Evolutionary conservation across 2,329 filamentous ascomycete species (phyloP).

Genomic region (Paraphaeosphaeria minitans): DNA sequence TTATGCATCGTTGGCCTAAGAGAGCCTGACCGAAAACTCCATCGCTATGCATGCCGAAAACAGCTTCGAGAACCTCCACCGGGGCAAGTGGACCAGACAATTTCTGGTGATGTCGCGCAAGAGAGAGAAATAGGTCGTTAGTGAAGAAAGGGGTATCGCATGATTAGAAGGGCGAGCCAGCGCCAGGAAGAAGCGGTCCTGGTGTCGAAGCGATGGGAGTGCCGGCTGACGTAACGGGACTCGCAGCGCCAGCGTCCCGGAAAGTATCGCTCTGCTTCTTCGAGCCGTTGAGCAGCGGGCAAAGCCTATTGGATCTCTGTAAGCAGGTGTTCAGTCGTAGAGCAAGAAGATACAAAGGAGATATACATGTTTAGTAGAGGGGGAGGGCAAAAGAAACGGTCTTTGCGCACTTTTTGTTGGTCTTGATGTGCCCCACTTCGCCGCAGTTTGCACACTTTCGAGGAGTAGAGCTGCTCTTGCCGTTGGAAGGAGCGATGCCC

Average conservation of each 20-base stretch:
- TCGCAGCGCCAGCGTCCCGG: slow-evolving; percentile 39
- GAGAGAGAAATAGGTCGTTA: not conserved
- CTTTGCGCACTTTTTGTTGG: slow-evolving; percentile 84
- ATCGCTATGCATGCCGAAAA: slow-evolving; percentile 27
- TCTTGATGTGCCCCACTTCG: slow-evolving; percentile 96
- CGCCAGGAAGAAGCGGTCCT: slow-evolving; percentile 8
- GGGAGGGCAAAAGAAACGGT: not conserved
- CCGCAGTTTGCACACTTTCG: slow-evolving; percentile 98
- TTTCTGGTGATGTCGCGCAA: not conserved
- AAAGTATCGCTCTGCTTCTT: slow-evolving; percentile 48
- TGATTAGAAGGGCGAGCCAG: slow-evolving; percentile 17
- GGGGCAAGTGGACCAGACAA: not conserved
- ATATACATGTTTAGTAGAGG: not conserved
- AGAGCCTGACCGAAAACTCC: slow-evolving; percentile 16
- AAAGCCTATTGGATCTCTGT: slow-evolving; percentile 35
- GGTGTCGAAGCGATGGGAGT: slow-evolving; percentile 22
- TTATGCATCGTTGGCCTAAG: not conserved
- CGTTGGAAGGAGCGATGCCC: slow-evolving; percentile 53
- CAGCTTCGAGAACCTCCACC: not conserved
- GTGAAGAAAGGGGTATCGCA: not conserved
- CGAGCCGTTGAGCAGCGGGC: slow-evolving; percentile 46
- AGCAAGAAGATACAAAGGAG: slow-evolving; percentile 3
- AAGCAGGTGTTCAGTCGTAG: slow-evolving; percentile 17
- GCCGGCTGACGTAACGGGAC: slow-evolving; percentile 24
- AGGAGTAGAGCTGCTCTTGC: slow-evolving; percentile 59